These are phyloP conservation scores for Hericium coralloides DNA, from an alignment of 768 basidiomycete genomes.

Conservation along the genomic window DNA sequence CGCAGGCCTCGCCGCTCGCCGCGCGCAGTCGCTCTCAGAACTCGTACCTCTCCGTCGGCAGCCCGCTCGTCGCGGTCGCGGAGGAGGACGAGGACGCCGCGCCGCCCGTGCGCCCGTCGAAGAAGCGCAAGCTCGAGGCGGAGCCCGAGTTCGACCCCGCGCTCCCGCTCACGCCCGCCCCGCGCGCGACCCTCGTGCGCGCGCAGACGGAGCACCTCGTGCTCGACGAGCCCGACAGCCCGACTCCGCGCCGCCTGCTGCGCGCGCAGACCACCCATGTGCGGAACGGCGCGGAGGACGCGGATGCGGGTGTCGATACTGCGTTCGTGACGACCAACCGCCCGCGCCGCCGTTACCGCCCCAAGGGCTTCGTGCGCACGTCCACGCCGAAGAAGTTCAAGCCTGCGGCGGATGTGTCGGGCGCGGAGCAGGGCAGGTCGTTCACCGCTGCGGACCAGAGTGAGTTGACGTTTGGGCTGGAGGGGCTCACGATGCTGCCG, in stretches of 20 bases:
- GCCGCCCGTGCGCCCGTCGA: not conserved
- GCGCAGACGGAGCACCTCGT: not conserved
- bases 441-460: not conserved
- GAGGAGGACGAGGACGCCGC: not conserved
- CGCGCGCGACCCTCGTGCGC: not conserved
- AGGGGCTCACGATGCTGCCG: constrained; percentile 1
- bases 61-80: not conserved
- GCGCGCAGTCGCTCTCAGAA: not conserved
- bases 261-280: not conserved
- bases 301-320: not conserved
- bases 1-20: not conserved
- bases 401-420: not conserved
- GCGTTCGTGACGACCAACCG: constrained; percentile 1
- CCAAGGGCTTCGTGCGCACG: not conserved
- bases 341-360: not conserved
- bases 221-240: not conserved
- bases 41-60: not conserved
- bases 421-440: not conserved
- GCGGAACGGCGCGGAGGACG: not conserved
- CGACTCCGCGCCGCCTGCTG: not conserved
- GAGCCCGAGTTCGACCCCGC: not conserved
- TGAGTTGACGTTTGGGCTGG: constrained; percentile 5
- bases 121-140: not conserved
- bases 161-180: not conserved
- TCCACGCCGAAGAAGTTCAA: not conserved